Base-by-base conservation (phyloP, 116 monocot genomes). In the Posidonia oceanica region DNA sequence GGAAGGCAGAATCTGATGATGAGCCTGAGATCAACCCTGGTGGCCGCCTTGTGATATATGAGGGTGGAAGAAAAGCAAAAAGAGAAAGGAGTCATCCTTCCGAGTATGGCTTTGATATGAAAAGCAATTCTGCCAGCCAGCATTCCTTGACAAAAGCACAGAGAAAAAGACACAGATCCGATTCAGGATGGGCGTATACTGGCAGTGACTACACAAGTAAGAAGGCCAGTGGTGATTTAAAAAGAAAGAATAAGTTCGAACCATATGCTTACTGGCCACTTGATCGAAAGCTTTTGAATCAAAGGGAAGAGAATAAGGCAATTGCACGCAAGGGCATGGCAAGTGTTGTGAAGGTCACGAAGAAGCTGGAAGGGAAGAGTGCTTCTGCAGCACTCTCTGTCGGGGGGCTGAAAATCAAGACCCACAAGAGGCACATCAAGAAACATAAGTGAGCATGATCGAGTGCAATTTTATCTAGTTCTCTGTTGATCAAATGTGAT, bases 211-310 rank as follows among this genome's bases (percentile, higher is more conserved):
- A 87, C 36, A 84, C 77, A 11, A 87, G 80, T 59, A 87, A 80
- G 40, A 87, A 72, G 65, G 90, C 83, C 17, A 52, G 82, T 2
- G 90, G 90, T 39, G 90, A 90, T 78, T 3, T 90, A 13, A 84
- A 82, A 71, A 82, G 74, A 68, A 80, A 84, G 69, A 78, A 80
- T 63, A 90, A 86, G 77, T 70, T 86, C 15, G 90, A 90, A 10
- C 90, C 90, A 1, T 90, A 90, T 41, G 90, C 90, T 1, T 90
- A 90, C 59, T 90, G 90, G 90, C 90, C 87, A 14, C 80, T 90
- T 4, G 90, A 90, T 36, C 64, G 90, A 14, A 90, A 90, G 66
- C 76, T 90, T 13, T 63, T 90, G 38, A 90, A 86, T 60, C 77
- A 82, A 7, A 80, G 90, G 48, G 64, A 69, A 17, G 87, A 90